These are phyloP conservation scores for Odonthalia washingtoniensis DNA, from an alignment of 31 red algal species.

Conservation along the genomic window DNA sequence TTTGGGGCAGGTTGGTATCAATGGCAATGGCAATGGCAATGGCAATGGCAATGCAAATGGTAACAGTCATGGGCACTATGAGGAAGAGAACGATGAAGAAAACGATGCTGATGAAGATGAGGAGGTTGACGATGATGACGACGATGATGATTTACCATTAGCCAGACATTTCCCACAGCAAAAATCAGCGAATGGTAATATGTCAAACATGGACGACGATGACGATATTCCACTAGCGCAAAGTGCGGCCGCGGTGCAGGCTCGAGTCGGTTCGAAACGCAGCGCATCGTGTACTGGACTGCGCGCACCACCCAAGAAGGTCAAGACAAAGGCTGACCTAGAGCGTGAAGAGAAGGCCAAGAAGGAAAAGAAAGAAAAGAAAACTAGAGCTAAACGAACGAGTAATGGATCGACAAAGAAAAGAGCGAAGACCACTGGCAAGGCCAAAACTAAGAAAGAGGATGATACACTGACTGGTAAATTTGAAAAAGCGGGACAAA, in stretches of 20 bases:
- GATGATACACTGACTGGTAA: slow-evolving; percentile 55
- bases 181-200: slow-evolving; percentile 3
- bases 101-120: slow-evolving; percentile 42
- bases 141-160: neutral
- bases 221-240: slow-evolving; percentile 59
- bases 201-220: slow-evolving; percentile 12
- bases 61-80: slow-evolving; percentile 1
- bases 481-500: slow-evolving; percentile 82
- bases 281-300: slow-evolving; percentile 10
- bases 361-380: slow-evolving; percentile 8
- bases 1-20: no score
- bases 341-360: neutral
- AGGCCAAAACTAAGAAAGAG: slow-evolving; percentile 56
- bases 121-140: slow-evolving; percentile 21
- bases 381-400: neutral
- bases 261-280: neutral
- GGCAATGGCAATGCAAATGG: neutral
- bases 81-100: slow-evolving; percentile 45
- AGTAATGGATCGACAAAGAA: neutral
- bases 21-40: no score
- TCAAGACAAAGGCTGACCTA: neutral
- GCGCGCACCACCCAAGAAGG: neutral
- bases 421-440: neutral
- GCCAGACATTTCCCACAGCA: neutral
- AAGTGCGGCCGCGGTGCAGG: neutral